Base-by-base conservation (phyloP, 495 filamentous ascomycete species). In the Xylaria grammica region DNA sequence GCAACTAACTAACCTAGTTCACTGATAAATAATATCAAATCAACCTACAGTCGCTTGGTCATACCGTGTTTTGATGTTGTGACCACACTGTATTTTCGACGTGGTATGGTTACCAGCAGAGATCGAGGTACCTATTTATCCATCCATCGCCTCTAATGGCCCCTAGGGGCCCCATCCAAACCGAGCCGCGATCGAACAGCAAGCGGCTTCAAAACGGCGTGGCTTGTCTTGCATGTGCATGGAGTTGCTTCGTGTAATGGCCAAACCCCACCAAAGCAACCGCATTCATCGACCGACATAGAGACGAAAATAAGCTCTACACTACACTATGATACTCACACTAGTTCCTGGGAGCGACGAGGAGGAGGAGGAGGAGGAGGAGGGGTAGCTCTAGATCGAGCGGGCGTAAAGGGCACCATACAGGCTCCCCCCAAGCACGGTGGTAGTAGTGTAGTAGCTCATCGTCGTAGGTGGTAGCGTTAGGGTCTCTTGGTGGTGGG, bases 201-300 rank as follows among this genome's bases (percentile, higher is more conserved):
- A 19, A 32, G 27, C 15, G 19, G n/a, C 10, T 48, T 46, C 20
- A 17, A 22, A 48, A 59, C 56, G 56, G 42, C 42, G 26, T 59
- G 38, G 26, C 29, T 48, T 59, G 29, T 59, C 56, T 48, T 48
- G 56, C 56, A 59, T 59, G 42, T 42, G 54, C 54, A 58, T 59
- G 8, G 40, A 11, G 40, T 42, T 42, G 11, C 32, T 36, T 29
- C 50, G 8, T 54, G 36, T 44, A 24, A 45, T 53, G 29, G 19
- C 38, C 27, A 5, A n/a, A 63, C 51, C 49, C 60, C 60, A 63
- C 60, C 19, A 45, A 3, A 13, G 20, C 60, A 63, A 52, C 60
- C 60, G 22, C 40, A 45, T 63, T 63, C 50, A 63, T 63, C 60
- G 50, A 63, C 60, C 22, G 55, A 63, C 60, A 63, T 55, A 20